Conservation (phyloP, 805 yeast genomes). For the Lipomyces oligophaga region DNA sequence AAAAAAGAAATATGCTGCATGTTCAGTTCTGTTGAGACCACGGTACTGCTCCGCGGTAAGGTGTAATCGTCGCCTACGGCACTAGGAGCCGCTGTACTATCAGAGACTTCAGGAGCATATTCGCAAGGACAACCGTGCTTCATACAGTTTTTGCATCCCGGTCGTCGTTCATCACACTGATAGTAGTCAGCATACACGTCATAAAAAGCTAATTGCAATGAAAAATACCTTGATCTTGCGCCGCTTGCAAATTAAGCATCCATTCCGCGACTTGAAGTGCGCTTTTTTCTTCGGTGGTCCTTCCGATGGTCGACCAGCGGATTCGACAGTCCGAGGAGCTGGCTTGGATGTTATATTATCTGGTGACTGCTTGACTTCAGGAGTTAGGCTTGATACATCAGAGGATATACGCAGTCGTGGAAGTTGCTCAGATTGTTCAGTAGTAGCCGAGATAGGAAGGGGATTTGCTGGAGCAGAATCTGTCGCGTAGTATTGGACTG, state of each 20-base stretch:
- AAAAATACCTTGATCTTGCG: slow-evolving; percentile 17
- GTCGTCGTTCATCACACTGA: slow-evolving; percentile 20
- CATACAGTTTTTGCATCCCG: slow-evolving; percentile 13
- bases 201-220: neutral
- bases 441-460: no score
- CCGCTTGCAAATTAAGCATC: slow-evolving; percentile 16
- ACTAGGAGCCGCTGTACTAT: neutral
- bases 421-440: no score
- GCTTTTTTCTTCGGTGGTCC: slow-evolving; percentile 4
- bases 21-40: slow-evolving; percentile 6
- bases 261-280: slow-evolving; percentile 17
- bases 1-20: slow-evolving; percentile 15
- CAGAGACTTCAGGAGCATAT: slow-evolving; percentile 8
- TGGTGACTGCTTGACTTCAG: no score
- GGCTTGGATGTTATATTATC: neutral
- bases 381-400: no score
- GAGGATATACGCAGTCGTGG: no score
- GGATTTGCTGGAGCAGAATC: no score
- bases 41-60: neutral
- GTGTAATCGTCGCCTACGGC: neutral
- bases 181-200: neutral
- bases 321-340: neutral
- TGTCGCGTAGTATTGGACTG: no score
- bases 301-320: no score
- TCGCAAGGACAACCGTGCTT: slow-evolving; percentile 14